Base-by-base conservation (phyloP, 768 basidiomycete genomes). In the Hericium rajendrae region DNA sequence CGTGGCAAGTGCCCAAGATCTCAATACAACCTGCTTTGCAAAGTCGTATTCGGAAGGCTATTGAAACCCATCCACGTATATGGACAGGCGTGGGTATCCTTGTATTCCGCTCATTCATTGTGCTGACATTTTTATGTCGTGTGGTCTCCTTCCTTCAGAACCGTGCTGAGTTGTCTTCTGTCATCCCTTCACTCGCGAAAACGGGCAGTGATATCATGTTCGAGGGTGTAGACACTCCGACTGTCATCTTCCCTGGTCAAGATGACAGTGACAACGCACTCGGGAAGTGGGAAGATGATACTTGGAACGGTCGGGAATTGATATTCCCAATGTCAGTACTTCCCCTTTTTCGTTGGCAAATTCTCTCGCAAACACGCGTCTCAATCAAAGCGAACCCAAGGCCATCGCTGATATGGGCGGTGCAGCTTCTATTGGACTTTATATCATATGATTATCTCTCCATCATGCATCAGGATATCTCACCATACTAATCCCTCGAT, bases 261-360 rank as follows among this genome's bases (percentile, higher is more conserved):
- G 28, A 51, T 10, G 49, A 51, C 24, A 10, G 8, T 6, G 9
- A 52, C 2, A 2, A 18, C 10, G 49, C 52, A n/a, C 59, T 61
- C 4, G 60, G 60, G 15, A 53, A 54, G 53, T 60, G 59, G 55
- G 38, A 32, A 16, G 38, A 53, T n/a, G 59, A 61, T 22, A 24
- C 50, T 50, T 61, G 60, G 60, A 59, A 60, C 3, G 53, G 49
- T 13, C 55, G 60, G 9, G 54, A 3, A n/a, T 51, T 60, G 3
- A 26, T 12, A 6, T 61, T 61, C 39, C 60, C 60, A 2, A 60
- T 61, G 60, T 61, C 24, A 22, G 55, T 48, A 9, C n/a, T 50
- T 22, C 37, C 10, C 10, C 38, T n/a, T 22, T 9, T 38, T 48
- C 2, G 2, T 4, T 32, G 32, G 26, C 32, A 32, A 10, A 32